Percentiles rank a stretch among this genome's conserved stretches.
Conservation (phyloP, 164 flowering plant species). For the Echeveria elegans region DNA sequence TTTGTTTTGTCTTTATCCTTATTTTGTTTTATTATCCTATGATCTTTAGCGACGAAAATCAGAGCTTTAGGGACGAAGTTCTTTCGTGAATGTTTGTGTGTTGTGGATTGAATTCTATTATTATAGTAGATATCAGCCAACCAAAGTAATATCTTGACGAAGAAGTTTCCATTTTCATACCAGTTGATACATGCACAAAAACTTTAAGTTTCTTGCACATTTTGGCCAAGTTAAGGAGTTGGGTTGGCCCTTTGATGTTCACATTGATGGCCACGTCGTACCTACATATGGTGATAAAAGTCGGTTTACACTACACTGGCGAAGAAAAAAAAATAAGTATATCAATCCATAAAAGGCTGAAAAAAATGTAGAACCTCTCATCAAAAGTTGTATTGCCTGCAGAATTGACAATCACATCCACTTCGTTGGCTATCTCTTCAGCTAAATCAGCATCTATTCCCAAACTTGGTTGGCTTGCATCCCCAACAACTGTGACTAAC, state of each 20-base stretch:
- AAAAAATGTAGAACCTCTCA: slow-evolving; percentile 47
- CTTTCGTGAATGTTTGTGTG: too few relatives aligned
- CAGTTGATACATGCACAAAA: slow-evolving; percentile 75
- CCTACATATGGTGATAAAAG: slow-evolving; percentile 34
- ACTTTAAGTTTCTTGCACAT: slow-evolving; percentile 58
- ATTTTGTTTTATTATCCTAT: too few relatives aligned
- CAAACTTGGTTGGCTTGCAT: slow-evolving; percentile 54
- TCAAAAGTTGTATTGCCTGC: slow-evolving; percentile 91
- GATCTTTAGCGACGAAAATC: too few relatives aligned
- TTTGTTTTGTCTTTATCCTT: too few relatives aligned
- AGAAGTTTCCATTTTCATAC: slow-evolving; percentile 16
- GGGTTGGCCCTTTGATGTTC: slow-evolving; percentile 56
- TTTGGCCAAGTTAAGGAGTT: slow-evolving; percentile 64
- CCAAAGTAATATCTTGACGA: too few relatives aligned
- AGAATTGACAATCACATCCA: slow-evolving; percentile 73
- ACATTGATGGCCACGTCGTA: slow-evolving; percentile 61
- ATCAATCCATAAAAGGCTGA: background rate
- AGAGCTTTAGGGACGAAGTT: too few relatives aligned
- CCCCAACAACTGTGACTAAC: slow-evolving; percentile 72
- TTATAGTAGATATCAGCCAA: too few relatives aligned
- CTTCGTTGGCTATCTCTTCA: slow-evolving; percentile 39
- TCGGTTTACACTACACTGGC: too few relatives aligned
- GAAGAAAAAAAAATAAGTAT: background rate
- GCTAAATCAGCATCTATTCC: slow-evolving; percentile 48
- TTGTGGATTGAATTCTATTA: too few relatives aligned